Base-by-base conservation (phyloP, 2,329 filamentous ascomycete genomes). In the Zymoseptoria ardabiliae region DNA sequence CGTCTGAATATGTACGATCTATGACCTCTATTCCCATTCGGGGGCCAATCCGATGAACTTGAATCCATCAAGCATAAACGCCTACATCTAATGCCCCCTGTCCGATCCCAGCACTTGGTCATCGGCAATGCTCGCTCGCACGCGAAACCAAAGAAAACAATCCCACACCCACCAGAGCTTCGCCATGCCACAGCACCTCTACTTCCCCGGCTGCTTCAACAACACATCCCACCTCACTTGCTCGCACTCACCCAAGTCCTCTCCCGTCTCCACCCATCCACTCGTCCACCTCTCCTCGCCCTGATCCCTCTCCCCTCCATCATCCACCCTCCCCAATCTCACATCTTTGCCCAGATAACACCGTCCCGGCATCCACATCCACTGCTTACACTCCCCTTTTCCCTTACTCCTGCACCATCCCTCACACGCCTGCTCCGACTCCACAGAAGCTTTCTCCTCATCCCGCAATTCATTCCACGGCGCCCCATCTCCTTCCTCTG, bases 261-360 rank as follows among this genome's bases (percentile, higher is more conserved):
- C 22, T 11, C 20, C 20, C 0, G 10, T 23, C 51, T 65, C 62
- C 9, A 69, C 61, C 72, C 72, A 74, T 3, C 72, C 72, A 54
- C 67, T 68, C 13, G 58, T 67, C 71, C 71, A 72, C 49, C 68
- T 65, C 45, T 68, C 62, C 51, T 25, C 51, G 11, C 51, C 51
- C 20, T 21, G 11, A 5, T 51, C 11, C 17, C 20, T 22, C 50
- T 53, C 51, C 13, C 22, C 28, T 53, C n/a, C 4, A n/a, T 53
- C 28, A 55, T 74, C 71, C 22, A 64, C 68, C 28, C 65, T 65
- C n/a, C 72, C 72, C 21, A 73, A 67, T 2, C 70, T 61, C 2
- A 73, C 61, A 9, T 70, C 68, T 28, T 66, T 59, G 7, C 69
- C 71, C 56, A 74, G 53, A 52, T 71, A 65, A 60, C 72, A 74